Percentiles rank a stretch among this genome's conserved stretches.
These are phyloP conservation scores for Tillandsia fasciculata DNA, from an alignment of 176 grass and related monocot species.

Conservation along the genomic window DNA sequence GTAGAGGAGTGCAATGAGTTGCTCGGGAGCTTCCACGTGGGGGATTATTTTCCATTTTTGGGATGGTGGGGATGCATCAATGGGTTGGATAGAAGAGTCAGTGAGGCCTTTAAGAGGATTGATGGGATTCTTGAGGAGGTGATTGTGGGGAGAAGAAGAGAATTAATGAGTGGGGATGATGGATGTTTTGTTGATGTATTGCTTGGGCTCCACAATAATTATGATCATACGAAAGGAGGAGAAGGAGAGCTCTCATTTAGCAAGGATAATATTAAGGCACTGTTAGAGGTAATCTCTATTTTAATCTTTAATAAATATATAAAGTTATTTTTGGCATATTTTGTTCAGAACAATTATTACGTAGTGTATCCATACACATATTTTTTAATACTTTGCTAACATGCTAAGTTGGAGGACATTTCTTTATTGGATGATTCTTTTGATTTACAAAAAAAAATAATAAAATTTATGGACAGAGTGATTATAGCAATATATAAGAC, in stretches of 20 bases:
- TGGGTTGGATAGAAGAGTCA: constrained; percentile 7
- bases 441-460: too few species aligned
- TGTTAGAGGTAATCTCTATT: neutral
- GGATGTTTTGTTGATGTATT: constrained; percentile 4
- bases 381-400: too few species aligned
- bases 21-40: constrained; percentile 9
- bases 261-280: neutral
- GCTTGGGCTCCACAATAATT: neutral
- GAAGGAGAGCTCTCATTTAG: too few species aligned
- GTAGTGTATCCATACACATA: too few species aligned
- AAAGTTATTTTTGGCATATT: too few species aligned
- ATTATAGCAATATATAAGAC: too few species aligned
- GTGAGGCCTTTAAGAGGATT: constrained; percentile 10
- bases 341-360: too few species aligned
- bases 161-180: neutral
- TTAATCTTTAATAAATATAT: too few species aligned
- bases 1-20: neutral
- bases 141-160: constrained; percentile 10
- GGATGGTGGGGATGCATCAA: constrained; percentile 28
- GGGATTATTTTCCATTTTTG: constrained; percentile 31
- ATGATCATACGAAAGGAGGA: too few species aligned
- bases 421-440: too few species aligned
- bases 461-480: too few species aligned
- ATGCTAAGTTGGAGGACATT: too few species aligned
- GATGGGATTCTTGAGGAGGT: constrained; percentile 11